Evolutionary conservation across 257 asterid genomes (phyloP).

Genomic region (Capsicum baccatum): DNA sequence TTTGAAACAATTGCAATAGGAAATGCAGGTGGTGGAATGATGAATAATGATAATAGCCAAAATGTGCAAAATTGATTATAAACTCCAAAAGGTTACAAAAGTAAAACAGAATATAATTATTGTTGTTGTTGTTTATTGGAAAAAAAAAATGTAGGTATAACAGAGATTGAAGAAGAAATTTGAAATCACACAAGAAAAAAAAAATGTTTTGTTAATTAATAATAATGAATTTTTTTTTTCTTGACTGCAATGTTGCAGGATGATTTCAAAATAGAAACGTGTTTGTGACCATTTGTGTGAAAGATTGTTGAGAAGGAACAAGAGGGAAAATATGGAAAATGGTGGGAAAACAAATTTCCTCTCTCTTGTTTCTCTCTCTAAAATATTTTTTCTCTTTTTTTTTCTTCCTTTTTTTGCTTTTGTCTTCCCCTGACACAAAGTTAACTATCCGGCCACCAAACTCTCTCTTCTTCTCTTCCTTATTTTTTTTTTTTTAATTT

Average conservation of each 20-base stretch:
- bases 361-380: slow-evolving; percentile 62
- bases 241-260: slow-evolving; percentile 74
- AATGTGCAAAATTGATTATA: background rate
- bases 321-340: slow-evolving; percentile 32
- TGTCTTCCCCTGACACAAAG: background rate
- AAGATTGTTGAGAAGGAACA: slow-evolving; percentile 44
- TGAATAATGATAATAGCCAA: background rate
- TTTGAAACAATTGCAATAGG: slow-evolving; percentile 8
- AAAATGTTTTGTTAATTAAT: background rate
- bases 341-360: slow-evolving; percentile 39
- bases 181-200: slow-evolving; percentile 27
- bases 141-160: background rate
- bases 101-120: background rate
- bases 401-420: background rate
- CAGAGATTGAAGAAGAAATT: slow-evolving; percentile 10
- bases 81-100: background rate
- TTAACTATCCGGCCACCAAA: background rate
- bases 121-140: background rate
- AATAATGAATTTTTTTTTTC: slow-evolving; percentile 15
- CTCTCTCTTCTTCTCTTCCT: background rate
- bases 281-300: slow-evolving; percentile 71
- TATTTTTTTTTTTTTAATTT: background rate
- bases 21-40: slow-evolving; percentile 19
- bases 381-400: background rate
- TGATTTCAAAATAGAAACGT: slow-evolving; percentile 82